Evolutionary conservation across 1,284 basidiomycete species (phyloP), one percentile per base, ranked within the genome.

Genomic region (Sporisorium scitamineum): DNA sequence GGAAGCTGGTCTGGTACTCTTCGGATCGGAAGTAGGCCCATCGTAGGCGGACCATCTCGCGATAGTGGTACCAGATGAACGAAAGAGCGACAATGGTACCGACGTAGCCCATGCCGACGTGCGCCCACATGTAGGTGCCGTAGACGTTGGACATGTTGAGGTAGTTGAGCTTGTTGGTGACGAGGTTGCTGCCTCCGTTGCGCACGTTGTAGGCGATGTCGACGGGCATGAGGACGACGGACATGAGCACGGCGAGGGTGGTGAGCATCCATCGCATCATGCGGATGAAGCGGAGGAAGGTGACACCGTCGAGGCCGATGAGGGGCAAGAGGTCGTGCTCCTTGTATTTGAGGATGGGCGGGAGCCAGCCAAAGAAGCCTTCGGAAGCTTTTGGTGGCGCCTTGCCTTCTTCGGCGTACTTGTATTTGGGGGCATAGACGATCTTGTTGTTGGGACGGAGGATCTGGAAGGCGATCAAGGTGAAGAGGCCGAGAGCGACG

Each of bases 321-420:
- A 95, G 94, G 77, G 93, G 90, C 32, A 98, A 88, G 48, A 98
- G 90, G 77, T 94, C 92, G 29, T 92, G 90, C 86, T 99, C 96
- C 80, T 92, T 92, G 31, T 92, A 91, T 70, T 90, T 89, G 54
- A 94, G 82, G 22, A 98, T 89, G 2, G 96, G 95, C 24, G 91
- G 91, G 1, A 98, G 87, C 96, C 95, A 86, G 44, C 79, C 72
- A 47, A 85, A 79, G 42, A 94, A 86, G 3, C 92, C 91, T 85
- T 93, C 91, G 62, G 91, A 89, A 14, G 70, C 67, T 31, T 70
- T 69, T 24, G 93, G 94, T 14, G 93, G 93, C 31, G 89, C 88
- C 85, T 94, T 94, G 85, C 91, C 88, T 61, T 91, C 93, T 68
- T 90, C 89, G 79, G 94, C 92, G 84, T 95, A 95, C 85, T 95